Conservation (phyloP, 768 basidiomycete species). For the Leucosporidium yakuticum region DNA sequence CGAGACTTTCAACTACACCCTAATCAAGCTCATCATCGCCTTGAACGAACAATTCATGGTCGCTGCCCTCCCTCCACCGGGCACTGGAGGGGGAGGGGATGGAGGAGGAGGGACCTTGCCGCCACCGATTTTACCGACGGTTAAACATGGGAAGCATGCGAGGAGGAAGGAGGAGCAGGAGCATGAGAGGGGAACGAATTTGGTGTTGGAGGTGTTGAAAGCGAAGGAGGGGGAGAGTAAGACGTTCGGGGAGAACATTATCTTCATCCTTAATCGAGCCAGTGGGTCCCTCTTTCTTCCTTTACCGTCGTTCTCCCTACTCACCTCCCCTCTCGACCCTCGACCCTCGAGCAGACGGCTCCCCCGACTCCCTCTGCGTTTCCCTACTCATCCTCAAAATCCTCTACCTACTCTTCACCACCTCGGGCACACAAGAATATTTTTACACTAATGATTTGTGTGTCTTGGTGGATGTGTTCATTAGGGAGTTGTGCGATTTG, state of each 20-base stretch:
- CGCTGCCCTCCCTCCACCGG: conserved; percentile 23
- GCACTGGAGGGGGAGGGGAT: not conserved
- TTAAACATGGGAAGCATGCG: not conserved
- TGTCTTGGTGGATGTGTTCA: conserved; percentile 93
- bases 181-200: conserved; percentile 49
- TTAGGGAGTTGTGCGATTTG: conserved; percentile 85
- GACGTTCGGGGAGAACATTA: conserved; percentile 97
- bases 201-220: conserved; percentile 75
- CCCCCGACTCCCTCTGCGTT: conserved; percentile 87
- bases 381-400: conserved; percentile 89
- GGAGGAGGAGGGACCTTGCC: conserved; percentile 13
- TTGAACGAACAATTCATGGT: conserved; percentile 99
- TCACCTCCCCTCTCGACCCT: not conserved
- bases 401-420: conserved; percentile 89
- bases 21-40: conserved; percentile 87
- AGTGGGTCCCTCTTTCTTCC: conserved; percentile 52
- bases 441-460: conserved; percentile 97
- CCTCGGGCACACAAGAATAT: conserved; percentile 83
- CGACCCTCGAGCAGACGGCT: conserved; percentile 55
- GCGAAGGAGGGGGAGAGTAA: conserved; percentile 77
- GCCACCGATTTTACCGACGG: conserved; percentile 28
- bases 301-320: not conserved
- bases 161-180: conserved; percentile 33
- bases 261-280: conserved; percentile 96
- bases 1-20: conserved; percentile 88